Percentiles rank a stretch among this genome's conserved stretches.
Conservation (phyloP, 2,329 filamentous ascomycete species). For the Akanthomyces uredinophilus region DNA sequence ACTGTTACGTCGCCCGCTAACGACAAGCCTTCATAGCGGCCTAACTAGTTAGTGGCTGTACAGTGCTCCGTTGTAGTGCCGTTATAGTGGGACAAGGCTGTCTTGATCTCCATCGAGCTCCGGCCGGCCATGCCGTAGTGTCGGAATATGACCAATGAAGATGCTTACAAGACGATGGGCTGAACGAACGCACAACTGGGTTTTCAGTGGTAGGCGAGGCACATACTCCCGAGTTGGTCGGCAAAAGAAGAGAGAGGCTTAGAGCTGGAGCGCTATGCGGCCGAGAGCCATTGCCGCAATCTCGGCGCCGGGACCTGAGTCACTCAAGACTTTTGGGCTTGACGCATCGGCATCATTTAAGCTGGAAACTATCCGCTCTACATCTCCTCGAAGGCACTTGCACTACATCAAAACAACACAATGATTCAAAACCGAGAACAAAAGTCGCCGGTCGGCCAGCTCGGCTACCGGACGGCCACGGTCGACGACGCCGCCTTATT, state of each 20-base stretch:
- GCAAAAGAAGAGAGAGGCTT: too few species aligned
- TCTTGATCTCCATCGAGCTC: not conserved
- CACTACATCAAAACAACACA: not conserved
- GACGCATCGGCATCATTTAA: too few species aligned
- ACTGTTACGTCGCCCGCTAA: not conserved
- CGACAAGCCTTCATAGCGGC: not conserved
- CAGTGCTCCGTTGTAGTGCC: not conserved
- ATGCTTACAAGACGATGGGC: not conserved
- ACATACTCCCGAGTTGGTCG: too few species aligned
- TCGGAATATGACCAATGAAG: not conserved
- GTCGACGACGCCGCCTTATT: not conserved
- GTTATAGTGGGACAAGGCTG: not conserved
- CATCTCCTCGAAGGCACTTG: too few species aligned
- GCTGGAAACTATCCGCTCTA: too few species aligned
- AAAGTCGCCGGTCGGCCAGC: not conserved
- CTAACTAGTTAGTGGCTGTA: too few species aligned
- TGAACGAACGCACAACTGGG: not conserved
- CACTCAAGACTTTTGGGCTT: not conserved
- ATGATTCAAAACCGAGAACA: not conserved
- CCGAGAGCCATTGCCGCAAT: too few species aligned
- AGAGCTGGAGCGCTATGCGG: too few species aligned
- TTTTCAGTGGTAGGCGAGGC: too few species aligned
- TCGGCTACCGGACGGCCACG: not conserved
- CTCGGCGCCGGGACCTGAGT: too few species aligned
- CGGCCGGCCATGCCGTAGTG: not conserved